Conservation (phyloP, 2,329 filamentous ascomycete species). For the Shiraia sp. region DNA sequence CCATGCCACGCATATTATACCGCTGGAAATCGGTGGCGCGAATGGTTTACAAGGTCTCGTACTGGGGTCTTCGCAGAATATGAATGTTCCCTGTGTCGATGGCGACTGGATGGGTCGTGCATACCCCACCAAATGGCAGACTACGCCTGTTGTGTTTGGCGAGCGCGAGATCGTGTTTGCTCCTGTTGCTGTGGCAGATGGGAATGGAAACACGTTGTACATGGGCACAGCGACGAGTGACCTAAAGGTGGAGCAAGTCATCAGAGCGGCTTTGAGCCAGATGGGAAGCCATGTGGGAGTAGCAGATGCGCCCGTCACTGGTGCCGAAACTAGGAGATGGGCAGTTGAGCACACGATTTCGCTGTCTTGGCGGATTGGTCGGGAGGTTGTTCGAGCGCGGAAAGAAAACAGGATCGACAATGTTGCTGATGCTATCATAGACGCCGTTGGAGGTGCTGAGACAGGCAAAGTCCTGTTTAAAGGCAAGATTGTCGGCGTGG, state of each 20-base stretch:
- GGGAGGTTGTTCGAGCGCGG: conserved; percentile 40
- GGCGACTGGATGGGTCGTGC: conserved; percentile 55
- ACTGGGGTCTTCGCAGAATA: conserved; percentile 43
- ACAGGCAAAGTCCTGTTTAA: conserved; percentile 49
- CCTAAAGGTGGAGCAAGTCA: conserved; percentile 45
- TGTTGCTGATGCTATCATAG: conserved; percentile 46
- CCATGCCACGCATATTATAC: conserved; percentile 42
- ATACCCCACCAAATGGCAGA: conserved; percentile 52
- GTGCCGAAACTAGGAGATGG: conserved; percentile 43
- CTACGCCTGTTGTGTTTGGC: conserved; percentile 49
- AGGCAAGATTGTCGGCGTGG: conserved; percentile 52
- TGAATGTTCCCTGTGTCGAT: conserved; percentile 50
- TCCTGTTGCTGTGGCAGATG: conserved; percentile 46
- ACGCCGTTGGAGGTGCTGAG: conserved; percentile 46
- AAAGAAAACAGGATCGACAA: conserved; percentile 42
- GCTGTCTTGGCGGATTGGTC: conserved; percentile 44
- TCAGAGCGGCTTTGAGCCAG: conserved; percentile 42
- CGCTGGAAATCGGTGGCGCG: conserved; percentile 53
- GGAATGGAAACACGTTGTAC: conserved; percentile 48
- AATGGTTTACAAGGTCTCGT: conserved; percentile 50
- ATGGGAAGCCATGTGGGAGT: conserved; percentile 43
- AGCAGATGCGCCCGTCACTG: conserved; percentile 45
- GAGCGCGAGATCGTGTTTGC: conserved; percentile 46
- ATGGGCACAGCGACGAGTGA: conserved; percentile 44
- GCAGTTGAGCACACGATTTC: conserved; percentile 46